These are phyloP conservation scores for Strigomonas culicis DNA, from an alignment of 208 protist species.

Conservation along the genomic window DNA sequence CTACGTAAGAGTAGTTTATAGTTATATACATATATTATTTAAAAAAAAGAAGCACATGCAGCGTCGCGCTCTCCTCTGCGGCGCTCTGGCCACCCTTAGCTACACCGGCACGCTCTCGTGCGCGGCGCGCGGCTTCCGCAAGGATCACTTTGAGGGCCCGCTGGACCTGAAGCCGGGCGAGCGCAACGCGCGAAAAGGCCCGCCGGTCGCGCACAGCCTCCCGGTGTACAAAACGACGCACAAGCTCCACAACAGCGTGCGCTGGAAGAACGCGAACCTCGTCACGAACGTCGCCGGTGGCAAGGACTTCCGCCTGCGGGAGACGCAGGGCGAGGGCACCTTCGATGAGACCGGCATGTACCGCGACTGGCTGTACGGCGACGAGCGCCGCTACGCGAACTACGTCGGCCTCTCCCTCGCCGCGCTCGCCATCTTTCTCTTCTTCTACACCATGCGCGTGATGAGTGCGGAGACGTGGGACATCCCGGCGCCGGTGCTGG, in stretches of 20 bases:
- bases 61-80: background rate
- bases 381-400: conserved; percentile 86
- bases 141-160: conserved; percentile 82
- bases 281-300: conserved; percentile 78
- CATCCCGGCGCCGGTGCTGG: conserved; percentile 76
- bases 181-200: conserved; percentile 63
- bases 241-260: conserved; percentile 76
- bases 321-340: conserved; percentile 79
- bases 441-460: conserved; percentile 81
- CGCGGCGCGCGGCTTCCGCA: conserved; percentile 48
- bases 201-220: conserved; percentile 80
- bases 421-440: conserved; percentile 50
- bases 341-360: conserved; percentile 88
- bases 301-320: conserved; percentile 77
- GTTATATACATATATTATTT: background rate
- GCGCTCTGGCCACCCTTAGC: background rate
- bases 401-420: conserved; percentile 65
- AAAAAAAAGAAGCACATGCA: conserved; percentile 10
- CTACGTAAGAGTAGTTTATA: background rate
- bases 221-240: conserved; percentile 86
- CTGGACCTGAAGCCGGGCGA: conserved; percentile 78
- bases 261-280: conserved; percentile 86
- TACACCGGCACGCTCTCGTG: conserved; percentile 8
- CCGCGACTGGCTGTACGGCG: conserved; percentile 88
- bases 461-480: conserved; percentile 85